Conservation (phyloP, 768 basidiomycete genomes). For the Pulveroboletus ravenelii region DNA sequence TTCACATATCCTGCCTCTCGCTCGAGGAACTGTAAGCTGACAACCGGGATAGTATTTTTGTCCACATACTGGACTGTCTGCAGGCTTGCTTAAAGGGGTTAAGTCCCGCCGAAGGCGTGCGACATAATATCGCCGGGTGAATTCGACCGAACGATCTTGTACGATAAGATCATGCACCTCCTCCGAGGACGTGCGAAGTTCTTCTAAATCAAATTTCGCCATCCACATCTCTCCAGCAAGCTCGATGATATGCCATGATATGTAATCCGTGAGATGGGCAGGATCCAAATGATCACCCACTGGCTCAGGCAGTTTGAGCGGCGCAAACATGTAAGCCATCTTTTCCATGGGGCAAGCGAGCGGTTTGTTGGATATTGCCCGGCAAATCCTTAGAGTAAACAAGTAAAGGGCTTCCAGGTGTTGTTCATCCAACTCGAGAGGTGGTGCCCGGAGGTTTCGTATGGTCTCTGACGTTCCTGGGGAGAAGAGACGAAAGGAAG, state of each 20-base stretch:
- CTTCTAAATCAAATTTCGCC: constrained; percentile 41
- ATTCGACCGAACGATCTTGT: constrained; percentile 74
- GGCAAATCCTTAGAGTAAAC: constrained; percentile 63
- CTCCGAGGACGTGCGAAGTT: constrained; percentile 20
- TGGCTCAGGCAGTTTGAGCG: constrained; percentile 38
- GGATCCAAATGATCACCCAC: constrained; percentile 24
- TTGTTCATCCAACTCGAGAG: constrained; percentile 44
- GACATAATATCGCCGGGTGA: constrained; percentile 64
- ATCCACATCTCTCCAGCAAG: constrained; percentile 51
- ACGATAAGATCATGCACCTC: constrained; percentile 62
- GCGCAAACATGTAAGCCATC: constrained; percentile 65
- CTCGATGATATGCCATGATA: constrained; percentile 62
- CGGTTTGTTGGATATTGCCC: constrained; percentile 64
- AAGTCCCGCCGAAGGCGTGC: constrained; percentile 58
- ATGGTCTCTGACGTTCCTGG: constrained; percentile 43
- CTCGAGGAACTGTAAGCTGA: constrained; percentile 33
- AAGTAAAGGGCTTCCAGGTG: constrained; percentile 46
- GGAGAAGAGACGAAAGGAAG: constrained; percentile 56
- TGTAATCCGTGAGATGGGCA: constrained; percentile 36
- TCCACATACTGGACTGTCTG: constrained; percentile 55
- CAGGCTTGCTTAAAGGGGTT: constrained; percentile 66
- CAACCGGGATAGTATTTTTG: not conserved
- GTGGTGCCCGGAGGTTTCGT: constrained; percentile 41
- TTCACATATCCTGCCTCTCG: constrained; percentile 56
- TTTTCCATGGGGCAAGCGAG: constrained; percentile 49